These are phyloP conservation scores for Venturia nashicola DNA, from an alignment of 2,329 filamentous ascomycete genomes.

Conservation along the genomic window DNA sequence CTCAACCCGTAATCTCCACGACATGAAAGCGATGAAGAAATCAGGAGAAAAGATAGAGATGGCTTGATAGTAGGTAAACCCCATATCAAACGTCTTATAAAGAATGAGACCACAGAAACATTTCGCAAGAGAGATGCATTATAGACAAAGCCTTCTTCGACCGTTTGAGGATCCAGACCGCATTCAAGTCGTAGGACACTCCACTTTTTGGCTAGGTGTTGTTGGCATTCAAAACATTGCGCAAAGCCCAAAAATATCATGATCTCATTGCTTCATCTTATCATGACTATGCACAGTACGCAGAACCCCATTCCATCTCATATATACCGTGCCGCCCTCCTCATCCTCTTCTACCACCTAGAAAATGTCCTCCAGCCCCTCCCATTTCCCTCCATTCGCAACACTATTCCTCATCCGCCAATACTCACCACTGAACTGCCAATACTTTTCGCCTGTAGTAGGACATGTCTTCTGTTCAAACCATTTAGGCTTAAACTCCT, in stretches of 20 bases:
- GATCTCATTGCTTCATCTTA: not conserved
- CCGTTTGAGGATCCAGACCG: no score
- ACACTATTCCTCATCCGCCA: conserved; percentile 64
- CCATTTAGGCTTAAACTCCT: conserved; percentile 77
- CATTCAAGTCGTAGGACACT: no score
- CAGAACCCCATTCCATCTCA: not conserved
- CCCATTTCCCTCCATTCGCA: conserved; percentile 53
- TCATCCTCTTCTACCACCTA: conserved; percentile 16
- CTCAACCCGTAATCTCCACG: no score
- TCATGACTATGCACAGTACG: not conserved
- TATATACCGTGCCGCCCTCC: not conserved
- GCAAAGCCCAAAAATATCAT: not conserved
- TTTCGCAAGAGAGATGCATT: no score
- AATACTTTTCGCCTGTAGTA: conserved; percentile 77
- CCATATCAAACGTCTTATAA: no score
- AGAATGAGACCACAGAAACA: no score
- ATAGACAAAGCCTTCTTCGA: no score
- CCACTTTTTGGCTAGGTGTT: no score
- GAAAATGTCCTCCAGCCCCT: conserved; percentile 66
- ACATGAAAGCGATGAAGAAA: no score
- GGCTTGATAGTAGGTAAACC: no score
- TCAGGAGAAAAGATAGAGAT: no score
- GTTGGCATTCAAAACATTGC: no score
- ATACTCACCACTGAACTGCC: conserved; percentile 81
- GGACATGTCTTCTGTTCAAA: conserved; percentile 63